Percentiles rank a stretch among this genome's conserved stretches.
phyloP scores from a whole-genome alignment of 805 yeast genomes.

The Scheffersomyces ergatensis region DNA sequence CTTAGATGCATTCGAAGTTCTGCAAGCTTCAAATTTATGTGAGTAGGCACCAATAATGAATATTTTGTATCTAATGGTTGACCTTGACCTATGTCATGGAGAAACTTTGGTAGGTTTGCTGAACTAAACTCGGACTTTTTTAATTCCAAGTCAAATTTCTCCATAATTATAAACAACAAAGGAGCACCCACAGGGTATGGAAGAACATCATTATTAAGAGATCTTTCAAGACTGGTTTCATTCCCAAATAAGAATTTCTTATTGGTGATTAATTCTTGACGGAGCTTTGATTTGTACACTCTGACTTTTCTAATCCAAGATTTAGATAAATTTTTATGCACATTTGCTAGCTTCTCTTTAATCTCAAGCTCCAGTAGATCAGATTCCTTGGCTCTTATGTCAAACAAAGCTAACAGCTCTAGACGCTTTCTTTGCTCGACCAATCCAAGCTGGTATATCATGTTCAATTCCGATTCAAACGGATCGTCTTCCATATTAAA shows the following conservation, averaged over 20 bases:
- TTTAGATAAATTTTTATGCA: constrained; percentile 49
- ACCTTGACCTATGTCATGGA: constrained; percentile 77
- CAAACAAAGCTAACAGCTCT: constrained; percentile 26
- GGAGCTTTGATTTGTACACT: constrained; percentile 37
- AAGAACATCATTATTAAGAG: constrained; percentile 20
- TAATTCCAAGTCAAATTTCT: constrained; percentile 21
- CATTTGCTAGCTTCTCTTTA: constrained; percentile 10
- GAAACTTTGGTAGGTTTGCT: constrained; percentile 52
- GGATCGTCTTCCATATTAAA: constrained; percentile 45
- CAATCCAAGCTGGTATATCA: constrained; percentile 41
- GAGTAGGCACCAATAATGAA: constrained; percentile 66
- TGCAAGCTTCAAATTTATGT: constrained; percentile 50
- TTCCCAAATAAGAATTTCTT: constrained; percentile 34
- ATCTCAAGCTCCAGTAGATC: constrained; percentile 1
- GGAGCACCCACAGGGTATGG: constrained; percentile 36
- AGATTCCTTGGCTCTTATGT: constrained; percentile 6
- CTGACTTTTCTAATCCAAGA: constrained; percentile 74
- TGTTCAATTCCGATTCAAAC: constrained; percentile 37
- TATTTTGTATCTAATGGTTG: constrained; percentile 69
- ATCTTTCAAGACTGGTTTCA: constrained; percentile 19
- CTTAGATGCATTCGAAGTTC: constrained; percentile 72
- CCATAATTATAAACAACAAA: constrained; percentile 27
- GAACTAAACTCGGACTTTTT: constrained; percentile 25
- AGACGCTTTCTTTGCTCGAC: constrained; percentile 38
- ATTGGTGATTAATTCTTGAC: constrained; percentile 36